Percentiles rank a stretch among this genome's conserved stretches.
Evolutionary conservation across 2,329 filamentous ascomycete genomes (phyloP).

Genomic region (Plenodomus biglobosus): DNA sequence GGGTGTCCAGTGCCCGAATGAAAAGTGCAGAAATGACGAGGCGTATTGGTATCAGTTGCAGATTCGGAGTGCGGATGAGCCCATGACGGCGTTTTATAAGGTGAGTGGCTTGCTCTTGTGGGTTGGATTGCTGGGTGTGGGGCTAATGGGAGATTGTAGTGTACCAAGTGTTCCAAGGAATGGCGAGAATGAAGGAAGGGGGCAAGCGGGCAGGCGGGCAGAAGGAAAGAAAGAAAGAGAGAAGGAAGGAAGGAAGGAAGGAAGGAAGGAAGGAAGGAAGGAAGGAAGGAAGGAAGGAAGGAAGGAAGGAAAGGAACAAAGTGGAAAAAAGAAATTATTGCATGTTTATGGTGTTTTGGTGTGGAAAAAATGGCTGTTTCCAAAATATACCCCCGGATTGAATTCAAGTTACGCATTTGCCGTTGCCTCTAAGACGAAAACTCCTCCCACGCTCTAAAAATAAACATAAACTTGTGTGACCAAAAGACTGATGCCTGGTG

Average conservation of each 20-base stretch:
- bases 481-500: no score
- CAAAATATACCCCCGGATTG: neutral
- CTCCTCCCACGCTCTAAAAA: no score
- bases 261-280: no score
- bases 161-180: slow-evolving; percentile 48
- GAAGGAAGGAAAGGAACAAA: no score
- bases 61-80: slow-evolving; percentile 96
- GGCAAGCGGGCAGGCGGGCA: neutral
- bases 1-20: slow-evolving; percentile 78
- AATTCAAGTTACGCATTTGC: neutral
- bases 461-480: no score
- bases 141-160: slow-evolving; percentile 28
- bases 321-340: no score
- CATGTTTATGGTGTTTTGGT: neutral
- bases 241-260: no score
- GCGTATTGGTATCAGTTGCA: slow-evolving; percentile 97
- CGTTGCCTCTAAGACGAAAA: no score
- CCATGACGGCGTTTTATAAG: slow-evolving; percentile 96
- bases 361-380: neutral
- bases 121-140: neutral
- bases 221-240: neutral
- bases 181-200: slow-evolving; percentile 49
- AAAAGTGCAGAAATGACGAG: slow-evolving; percentile 76
- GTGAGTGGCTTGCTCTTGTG: slow-evolving; percentile 45
- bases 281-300: no score